Percentiles rank a stretch among this genome's conserved stretches.
Conservation (phyloP, 2,329 filamentous ascomycete species). For the Sarocladium strictum region DNA sequence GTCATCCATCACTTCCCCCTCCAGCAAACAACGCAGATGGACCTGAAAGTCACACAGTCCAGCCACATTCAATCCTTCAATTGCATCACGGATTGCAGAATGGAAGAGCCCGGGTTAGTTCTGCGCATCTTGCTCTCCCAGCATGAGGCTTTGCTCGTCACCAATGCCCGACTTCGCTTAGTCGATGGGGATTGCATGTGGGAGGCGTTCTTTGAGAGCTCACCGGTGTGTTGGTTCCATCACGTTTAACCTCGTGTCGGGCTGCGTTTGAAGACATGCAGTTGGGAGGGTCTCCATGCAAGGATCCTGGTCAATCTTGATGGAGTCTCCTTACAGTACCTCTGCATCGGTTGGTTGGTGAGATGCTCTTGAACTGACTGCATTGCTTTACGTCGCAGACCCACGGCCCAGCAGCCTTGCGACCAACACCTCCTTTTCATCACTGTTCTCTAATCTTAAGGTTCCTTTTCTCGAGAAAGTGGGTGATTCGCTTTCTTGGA, state of each 20-base stretch:
- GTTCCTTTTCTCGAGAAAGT: neutral
- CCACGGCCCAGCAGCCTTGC: neutral
- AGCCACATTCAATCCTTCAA: neutral
- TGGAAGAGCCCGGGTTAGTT: neutral
- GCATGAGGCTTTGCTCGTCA: neutral
- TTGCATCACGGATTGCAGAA: neutral
- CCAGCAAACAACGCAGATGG: too few species aligned
- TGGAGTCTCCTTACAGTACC: too few species aligned
- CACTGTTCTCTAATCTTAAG: neutral
- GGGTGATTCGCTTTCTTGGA: neutral
- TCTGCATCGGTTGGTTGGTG: too few species aligned
- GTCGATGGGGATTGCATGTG: too few species aligned
- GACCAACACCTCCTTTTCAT: neutral
- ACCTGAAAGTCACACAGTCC: too few species aligned
- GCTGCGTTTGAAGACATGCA: neutral
- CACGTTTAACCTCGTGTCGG: too few species aligned
- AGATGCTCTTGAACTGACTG: neutral
- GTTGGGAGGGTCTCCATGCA: neutral
- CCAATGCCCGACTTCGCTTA: neutral
- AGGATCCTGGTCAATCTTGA: constrained; percentile 5
- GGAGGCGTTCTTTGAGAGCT: neutral
- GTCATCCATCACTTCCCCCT: too few species aligned
- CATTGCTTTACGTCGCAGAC: neutral
- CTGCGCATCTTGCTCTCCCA: neutral
- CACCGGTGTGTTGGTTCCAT: neutral